Conservation (phyloP, 495 filamentous ascomycete genomes). For the Penicillium ochrochloron region DNA sequence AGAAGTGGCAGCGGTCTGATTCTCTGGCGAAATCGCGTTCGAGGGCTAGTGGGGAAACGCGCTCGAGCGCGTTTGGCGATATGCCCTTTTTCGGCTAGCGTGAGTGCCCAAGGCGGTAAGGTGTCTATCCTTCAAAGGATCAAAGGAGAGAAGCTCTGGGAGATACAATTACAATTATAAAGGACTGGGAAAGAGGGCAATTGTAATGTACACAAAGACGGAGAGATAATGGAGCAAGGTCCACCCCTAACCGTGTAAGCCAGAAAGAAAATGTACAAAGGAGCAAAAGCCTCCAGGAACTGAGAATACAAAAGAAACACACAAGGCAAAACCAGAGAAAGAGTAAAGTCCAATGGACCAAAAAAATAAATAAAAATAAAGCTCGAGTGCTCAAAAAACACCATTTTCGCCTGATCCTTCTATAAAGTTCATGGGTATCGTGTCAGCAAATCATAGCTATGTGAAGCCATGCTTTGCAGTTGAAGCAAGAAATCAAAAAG, state of each 20-base stretch:
- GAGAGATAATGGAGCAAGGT: not conserved
- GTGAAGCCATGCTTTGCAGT: conserved; percentile 14
- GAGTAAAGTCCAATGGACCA: conserved; percentile 4
- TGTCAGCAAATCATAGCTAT: conserved; percentile 30
- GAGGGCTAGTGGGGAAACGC: conserved; percentile 43
- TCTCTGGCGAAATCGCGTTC: conserved; percentile 43
- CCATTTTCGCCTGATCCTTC: conserved; percentile 43
- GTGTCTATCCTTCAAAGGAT: not conserved
- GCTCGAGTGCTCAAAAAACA: conserved; percentile 30
- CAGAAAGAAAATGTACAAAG: conserved; percentile 7
- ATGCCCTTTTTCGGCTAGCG: conserved; percentile 41
- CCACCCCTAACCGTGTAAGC: conserved; percentile 2
- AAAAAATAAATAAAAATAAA: conserved; percentile 15
- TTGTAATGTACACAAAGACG: conserved; percentile 21
- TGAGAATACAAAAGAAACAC: conserved; percentile 21
- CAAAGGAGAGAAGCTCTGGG: not conserved
- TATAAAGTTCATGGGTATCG: conserved; percentile 50
- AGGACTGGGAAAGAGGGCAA: not conserved
- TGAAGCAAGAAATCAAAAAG: conserved; percentile 4
- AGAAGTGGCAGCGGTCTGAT: conserved; percentile 29
- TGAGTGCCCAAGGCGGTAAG: conserved; percentile 31
- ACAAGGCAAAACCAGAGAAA: conserved; percentile 1
- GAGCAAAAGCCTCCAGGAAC: conserved; percentile 8
- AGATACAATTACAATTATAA: not conserved
- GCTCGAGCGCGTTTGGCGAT: conserved; percentile 43